These are phyloP conservation scores for Pythium scleroteichum DNA, from an alignment of 352 stramenopile species.

Conservation along the genomic window DNA sequence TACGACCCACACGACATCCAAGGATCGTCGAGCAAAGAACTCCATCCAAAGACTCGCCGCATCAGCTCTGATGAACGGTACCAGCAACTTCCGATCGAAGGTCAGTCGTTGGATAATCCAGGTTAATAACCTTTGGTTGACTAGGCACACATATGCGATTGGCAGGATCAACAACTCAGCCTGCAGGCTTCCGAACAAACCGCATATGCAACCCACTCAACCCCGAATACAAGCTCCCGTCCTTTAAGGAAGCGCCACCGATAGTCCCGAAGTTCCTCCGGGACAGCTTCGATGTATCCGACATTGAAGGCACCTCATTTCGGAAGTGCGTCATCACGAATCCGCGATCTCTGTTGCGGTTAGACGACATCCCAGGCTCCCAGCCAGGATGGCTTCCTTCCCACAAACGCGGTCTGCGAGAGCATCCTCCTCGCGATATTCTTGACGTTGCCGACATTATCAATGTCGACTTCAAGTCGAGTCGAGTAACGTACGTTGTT, in stretches of 20 bases:
- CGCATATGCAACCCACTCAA: slow-evolving; percentile 62
- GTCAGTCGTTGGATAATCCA: not conserved
- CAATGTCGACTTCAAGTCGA: slow-evolving; percentile 71
- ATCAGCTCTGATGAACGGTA: slow-evolving; percentile 61
- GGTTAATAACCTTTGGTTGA: not conserved
- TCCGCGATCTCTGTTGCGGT: slow-evolving; percentile 44
- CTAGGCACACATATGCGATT: not conserved
- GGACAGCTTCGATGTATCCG: slow-evolving; percentile 70
- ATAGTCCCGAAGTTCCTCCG: slow-evolving; percentile 67
- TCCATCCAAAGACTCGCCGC: slow-evolving; percentile 53
- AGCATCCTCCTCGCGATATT: slow-evolving; percentile 62
- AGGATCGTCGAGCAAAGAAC: slow-evolving; percentile 57
- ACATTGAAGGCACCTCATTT: slow-evolving; percentile 68
- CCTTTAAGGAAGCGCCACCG: slow-evolving; percentile 42
- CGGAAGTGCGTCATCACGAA: slow-evolving; percentile 45
- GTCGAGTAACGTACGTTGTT: slow-evolving; percentile 59
- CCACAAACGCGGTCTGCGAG: slow-evolving; percentile 52
- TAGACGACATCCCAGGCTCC: slow-evolving; percentile 60
- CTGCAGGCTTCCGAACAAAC: slow-evolving; percentile 62
- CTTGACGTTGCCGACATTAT: slow-evolving; percentile 68
- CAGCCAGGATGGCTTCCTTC: slow-evolving; percentile 55
- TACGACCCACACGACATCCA: slow-evolving; percentile 60
- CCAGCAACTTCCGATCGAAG: slow-evolving; percentile 68
- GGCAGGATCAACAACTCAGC: slow-evolving; percentile 39
- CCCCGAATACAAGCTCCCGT: slow-evolving; percentile 63